Evolutionary conservation across 2,329 filamentous ascomycete genomes (phyloP).

Genomic region (Ceratocystis colombiana): DNA sequence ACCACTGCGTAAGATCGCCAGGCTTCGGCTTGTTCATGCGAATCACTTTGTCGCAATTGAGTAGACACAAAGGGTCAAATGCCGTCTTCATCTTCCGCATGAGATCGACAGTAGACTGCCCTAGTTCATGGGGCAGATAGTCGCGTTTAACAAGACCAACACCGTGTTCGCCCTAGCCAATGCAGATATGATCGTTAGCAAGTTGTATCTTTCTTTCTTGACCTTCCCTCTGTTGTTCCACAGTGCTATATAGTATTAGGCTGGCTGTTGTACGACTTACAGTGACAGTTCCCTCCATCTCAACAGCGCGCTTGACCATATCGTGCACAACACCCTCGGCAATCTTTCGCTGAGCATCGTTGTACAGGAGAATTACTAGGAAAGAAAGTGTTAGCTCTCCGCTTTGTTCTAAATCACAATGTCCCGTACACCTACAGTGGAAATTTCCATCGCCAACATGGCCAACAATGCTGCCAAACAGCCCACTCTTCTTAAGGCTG

Average conservation of each 20-base stretch:
- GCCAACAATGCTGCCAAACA: constrained; percentile 49
- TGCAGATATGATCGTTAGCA: background rate
- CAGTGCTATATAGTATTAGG: background rate
- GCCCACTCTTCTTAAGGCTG: constrained; percentile 37
- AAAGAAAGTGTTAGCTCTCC: background rate
- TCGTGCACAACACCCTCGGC: constrained; percentile 65
- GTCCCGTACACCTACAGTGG: constrained; percentile 40
- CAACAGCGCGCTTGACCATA: constrained; percentile 78
- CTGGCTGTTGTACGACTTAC: constrained; percentile 32
- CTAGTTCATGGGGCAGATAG: constrained; percentile 69
- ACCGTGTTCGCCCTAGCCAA: constrained; percentile 60
- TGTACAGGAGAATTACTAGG: constrained; percentile 47
- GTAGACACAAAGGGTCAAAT: constrained; percentile 62
- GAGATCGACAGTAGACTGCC: constrained; percentile 61
- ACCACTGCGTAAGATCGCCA: constrained; percentile 41
- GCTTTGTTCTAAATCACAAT: background rate
- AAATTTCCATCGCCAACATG: constrained; percentile 75
- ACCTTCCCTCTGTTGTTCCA: no score
- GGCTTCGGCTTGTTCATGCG: constrained; percentile 44
- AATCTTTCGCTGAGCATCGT: constrained; percentile 54
- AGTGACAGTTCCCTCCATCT: constrained; percentile 76
- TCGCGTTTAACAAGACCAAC: constrained; percentile 77
- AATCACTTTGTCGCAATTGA: constrained; percentile 61
- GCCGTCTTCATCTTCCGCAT: constrained; percentile 81
- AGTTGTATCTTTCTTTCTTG: background rate